A percentile compares a stretch with the other conserved stretches of the same genome.
These are phyloP conservation scores for Histomonas meleagridis DNA, from an alignment of 208 protist genomes.

Conservation along the genomic window DNA sequence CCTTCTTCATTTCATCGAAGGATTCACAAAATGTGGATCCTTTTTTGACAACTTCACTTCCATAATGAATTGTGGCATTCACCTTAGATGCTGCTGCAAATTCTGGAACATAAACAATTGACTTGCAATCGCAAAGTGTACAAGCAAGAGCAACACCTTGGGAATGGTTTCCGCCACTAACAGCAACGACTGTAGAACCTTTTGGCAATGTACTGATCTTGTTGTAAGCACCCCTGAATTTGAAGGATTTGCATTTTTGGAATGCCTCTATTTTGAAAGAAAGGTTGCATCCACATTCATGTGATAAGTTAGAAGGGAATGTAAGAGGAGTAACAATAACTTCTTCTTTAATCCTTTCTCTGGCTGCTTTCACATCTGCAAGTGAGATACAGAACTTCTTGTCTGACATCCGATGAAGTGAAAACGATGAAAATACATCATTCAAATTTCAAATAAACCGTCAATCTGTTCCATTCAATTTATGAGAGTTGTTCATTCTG, in stretches of 20 bases:
- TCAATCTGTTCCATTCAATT: no score
- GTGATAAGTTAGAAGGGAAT: background rate
- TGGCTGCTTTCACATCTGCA: background rate
- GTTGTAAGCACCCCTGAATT: conserved; percentile 61
- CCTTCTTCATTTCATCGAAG: background rate
- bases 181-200: conserved; percentile 61
- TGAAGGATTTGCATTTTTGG: conserved; percentile 59
- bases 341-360: background rate
- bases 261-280: conserved; percentile 58
- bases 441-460: background rate
- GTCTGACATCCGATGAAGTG: background rate
- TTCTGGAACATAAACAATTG: conserved; percentile 68
- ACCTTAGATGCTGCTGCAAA: conserved; percentile 63
- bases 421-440: background rate
- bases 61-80: conserved; percentile 42
- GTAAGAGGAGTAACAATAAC: background rate
- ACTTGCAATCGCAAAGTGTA: conserved; percentile 47
- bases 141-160: conserved; percentile 68
- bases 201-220: conserved; percentile 55
- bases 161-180: conserved; percentile 71
- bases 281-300: conserved; percentile 46
- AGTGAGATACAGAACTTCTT: background rate
- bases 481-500: no score
- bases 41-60: conserved; percentile 42
- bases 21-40: conserved; percentile 54